Percentiles rank a stretch among this genome's conserved stretches.
Evolutionary conservation across 106 monocot species (phyloP).

Genomic region (Acanthochlamys bracteata): DNA sequence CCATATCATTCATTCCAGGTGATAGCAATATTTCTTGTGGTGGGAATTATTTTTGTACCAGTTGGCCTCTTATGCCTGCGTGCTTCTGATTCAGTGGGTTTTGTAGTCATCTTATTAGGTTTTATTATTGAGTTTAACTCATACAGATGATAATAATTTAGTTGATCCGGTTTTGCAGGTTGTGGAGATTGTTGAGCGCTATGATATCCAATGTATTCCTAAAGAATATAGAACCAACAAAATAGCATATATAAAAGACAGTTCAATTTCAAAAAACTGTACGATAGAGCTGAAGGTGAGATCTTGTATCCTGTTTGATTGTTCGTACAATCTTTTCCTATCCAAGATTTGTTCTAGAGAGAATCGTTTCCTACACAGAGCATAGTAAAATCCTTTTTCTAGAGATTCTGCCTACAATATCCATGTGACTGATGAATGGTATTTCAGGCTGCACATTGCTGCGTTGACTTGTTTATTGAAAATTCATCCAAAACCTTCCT

Average conservation of each 20-base stretch:
- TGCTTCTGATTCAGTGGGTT: conserved; percentile 54
- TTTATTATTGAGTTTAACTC: background rate
- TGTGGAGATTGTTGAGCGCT: conserved; percentile 67
- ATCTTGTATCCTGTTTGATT: too few relatives aligned
- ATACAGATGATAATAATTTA: conserved; percentile 1
- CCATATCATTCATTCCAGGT: conserved; percentile 32
- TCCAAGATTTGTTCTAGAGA: too few relatives aligned
- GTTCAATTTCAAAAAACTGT: conserved; percentile 84
- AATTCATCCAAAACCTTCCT: too few relatives aligned
- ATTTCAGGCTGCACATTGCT: too few relatives aligned
- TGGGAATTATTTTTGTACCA: conserved; percentile 56
- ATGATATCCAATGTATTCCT: conserved; percentile 78
- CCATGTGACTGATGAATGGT: too few relatives aligned
- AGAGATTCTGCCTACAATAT: too few relatives aligned
- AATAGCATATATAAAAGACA: conserved; percentile 69
- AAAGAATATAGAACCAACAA: conserved; percentile 67
- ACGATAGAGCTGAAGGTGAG: conserved; percentile 54
- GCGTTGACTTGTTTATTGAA: too few relatives aligned
- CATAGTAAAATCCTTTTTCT: too few relatives aligned
- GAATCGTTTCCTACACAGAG: too few relatives aligned
- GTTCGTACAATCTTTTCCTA: too few relatives aligned
- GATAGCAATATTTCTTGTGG: conserved; percentile 62
- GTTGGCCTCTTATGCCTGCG: conserved; percentile 61
- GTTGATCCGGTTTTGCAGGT: conserved; percentile 31
- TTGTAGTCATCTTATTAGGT: background rate